Evolutionary conservation across 2,329 filamentous ascomycete species (phyloP).

Genomic region (Colletotrichum salicis): DNA sequence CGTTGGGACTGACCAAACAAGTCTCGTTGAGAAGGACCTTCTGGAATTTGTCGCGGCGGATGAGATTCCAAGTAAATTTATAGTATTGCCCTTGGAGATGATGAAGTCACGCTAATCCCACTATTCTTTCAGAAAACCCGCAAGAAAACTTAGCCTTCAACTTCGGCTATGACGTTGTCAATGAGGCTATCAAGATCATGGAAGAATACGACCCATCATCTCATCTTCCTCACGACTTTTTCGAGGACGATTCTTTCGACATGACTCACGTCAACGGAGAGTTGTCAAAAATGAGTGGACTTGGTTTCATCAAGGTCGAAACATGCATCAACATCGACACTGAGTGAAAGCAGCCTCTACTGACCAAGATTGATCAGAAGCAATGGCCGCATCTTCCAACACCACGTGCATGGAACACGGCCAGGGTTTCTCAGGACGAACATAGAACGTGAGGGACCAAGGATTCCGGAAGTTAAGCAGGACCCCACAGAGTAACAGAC

Average conservation of each 20-base stretch:
- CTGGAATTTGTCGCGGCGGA: constrained; percentile 42
- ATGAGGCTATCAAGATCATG: constrained; percentile 36
- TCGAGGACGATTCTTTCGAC: constrained; percentile 34
- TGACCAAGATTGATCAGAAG: not conserved
- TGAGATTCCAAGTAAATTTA: constrained; percentile 44
- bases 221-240: constrained; percentile 37
- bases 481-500: not conserved
- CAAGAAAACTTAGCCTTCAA: constrained; percentile 32
- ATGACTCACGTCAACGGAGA: not conserved
- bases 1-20: constrained; percentile 46
- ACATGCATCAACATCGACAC: constrained; percentile 3
- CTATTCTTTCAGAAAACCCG: constrained; percentile 8
- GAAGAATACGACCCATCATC: constrained; percentile 35
- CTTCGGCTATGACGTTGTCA: constrained; percentile 39
- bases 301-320: constrained; percentile 11
- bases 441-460: not conserved
- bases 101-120: too few relatives aligned
- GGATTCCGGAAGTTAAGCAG: not conserved
- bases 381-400: not conserved
- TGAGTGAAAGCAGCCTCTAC: not conserved
- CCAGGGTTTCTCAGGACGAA: not conserved
- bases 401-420: not conserved
- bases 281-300: constrained; percentile 1
- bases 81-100: not conserved
- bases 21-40: constrained; percentile 43